Conservation (phyloP, 148 eudicot genomes). For the Nepenthes gracilis region DNA sequence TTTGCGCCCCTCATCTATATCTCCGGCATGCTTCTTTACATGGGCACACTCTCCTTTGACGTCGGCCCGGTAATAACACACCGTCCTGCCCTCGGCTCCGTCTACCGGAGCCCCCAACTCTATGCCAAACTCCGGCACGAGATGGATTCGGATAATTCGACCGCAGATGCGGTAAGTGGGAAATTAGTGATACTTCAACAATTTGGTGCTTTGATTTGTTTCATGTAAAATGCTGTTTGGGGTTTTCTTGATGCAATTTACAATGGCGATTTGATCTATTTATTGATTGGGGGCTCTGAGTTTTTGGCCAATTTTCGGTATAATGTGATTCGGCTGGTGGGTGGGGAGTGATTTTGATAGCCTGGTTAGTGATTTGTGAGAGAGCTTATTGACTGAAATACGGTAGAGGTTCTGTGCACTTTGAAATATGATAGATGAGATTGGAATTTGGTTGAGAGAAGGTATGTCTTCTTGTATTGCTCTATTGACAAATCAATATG, state of each 20-base stretch:
- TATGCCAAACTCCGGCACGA: slow-evolving; percentile 58
- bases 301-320: slow-evolving; percentile 6
- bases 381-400: no score
- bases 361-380: no score
- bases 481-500: no score
- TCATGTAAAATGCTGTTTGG: not conserved
- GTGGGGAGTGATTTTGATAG: no score
- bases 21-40: slow-evolving; percentile 75
- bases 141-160: slow-evolving; percentile 76
- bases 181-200: not conserved
- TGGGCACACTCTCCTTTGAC: slow-evolving; percentile 89
- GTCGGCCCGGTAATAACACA: slow-evolving; percentile 54
- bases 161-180: slow-evolving; percentile 67
- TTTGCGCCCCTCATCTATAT: slow-evolving; percentile 85
- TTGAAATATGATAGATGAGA: no score
- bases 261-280: slow-evolving; percentile 1
- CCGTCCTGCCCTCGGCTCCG: slow-evolving; percentile 53
- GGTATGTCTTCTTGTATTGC: no score
- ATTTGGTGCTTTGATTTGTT: not conserved
- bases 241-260: not conserved
- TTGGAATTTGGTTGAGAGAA: no score
- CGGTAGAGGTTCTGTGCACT: no score
- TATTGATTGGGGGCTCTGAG: slow-evolving; percentile 3
- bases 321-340: not conserved
- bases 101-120: slow-evolving; percentile 77